These are phyloP conservation scores for Rhodotorula kratochvilovae DNA, from an alignment of 768 basidiomycete species.

Conservation along the genomic window DNA sequence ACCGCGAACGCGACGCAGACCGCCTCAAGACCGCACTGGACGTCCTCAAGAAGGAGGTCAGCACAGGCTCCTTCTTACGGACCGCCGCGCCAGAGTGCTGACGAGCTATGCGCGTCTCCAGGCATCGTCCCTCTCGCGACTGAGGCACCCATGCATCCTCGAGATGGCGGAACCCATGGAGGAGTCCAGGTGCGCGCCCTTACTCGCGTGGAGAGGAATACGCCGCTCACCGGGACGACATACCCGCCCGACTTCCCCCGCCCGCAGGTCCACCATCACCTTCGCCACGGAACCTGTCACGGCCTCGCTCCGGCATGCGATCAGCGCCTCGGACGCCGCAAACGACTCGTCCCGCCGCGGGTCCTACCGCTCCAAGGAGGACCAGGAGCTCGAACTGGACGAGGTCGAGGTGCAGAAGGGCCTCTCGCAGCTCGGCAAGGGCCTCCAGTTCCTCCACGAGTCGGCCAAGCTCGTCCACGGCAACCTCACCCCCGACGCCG, in stretches of 20 bases:
- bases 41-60: conserved; percentile 83
- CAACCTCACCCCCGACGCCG: conserved; percentile 78
- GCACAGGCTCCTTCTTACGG: conserved; percentile 27
- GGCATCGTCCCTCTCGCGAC: conserved; percentile 67
- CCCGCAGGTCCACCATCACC: conserved; percentile 68
- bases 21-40: conserved; percentile 74
- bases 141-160: conserved; percentile 89
- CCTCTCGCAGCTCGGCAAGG: conserved; percentile 67
- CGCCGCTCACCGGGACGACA: too few species aligned
- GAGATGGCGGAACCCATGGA: conserved; percentile 98
- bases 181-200: conserved; percentile 52
- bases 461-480: conserved; percentile 89
- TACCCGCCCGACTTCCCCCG: neutral
- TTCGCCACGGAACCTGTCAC: conserved; percentile 90
- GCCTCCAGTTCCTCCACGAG: conserved; percentile 69
- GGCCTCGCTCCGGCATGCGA: conserved; percentile 72
- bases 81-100: neutral
- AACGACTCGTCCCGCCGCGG: conserved; percentile 40
- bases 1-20: conserved; percentile 34
- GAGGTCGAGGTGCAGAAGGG: conserved; percentile 99
- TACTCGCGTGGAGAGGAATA: too few species aligned
- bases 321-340: conserved; percentile 58
- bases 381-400: conserved; percentile 69
- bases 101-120: neutral
- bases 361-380: conserved; percentile 45